Evolutionary conservation across 441 rosid species (phyloP), one percentile per base, ranked within the genome.

Genomic region (Pelargonium fulgidum): DNA sequence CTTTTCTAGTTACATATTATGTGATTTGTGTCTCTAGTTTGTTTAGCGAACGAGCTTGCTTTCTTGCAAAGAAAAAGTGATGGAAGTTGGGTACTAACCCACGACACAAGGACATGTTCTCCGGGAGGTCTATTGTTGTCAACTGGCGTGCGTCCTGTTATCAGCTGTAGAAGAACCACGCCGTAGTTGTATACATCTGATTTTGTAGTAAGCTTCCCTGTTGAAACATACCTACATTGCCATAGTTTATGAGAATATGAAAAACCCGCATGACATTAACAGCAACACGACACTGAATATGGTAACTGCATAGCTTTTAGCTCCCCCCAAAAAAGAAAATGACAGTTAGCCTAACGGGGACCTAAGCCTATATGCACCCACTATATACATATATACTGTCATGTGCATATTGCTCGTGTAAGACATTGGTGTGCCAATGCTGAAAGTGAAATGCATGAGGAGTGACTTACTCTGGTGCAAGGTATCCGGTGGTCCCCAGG

Each of bases 121-220:
- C 93, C 93, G 0, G 83, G 71, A 3, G 97, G 89, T 64, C 92
- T 82, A 50, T 69, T 82, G 64, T 80, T 82, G 66, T 93, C 96
- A 1, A 90, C 77, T 0, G 96, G 98, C 45, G 62, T 80, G 2
- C 93, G 87, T 44, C 98, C 98, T 4, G 98, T 92, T 78, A 92
- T 72, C 50, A 92, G 87, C 82, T 92, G 89, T 62, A 92, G 67
- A 7, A 92, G 87, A 65, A 90, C 91, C 11, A 90, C 87, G 0
- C 98, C 98, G 20, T 85, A 92, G 77, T 93, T 90, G 76, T 90
- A 92, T 7, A 89, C 90, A 78, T 90, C 98, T 59, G 98, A 92
- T 84, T 92, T 92, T 45, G 91, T 89, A 9, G 97, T 90, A 39
- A 90, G 92, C 79, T 84, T 90, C 19, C 98, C 98, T 0, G 96